A percentile compares a stretch with the other conserved stretches of the same genome.
Conservation (phyloP, 306 rosid species). For the Inga laurina region DNA sequence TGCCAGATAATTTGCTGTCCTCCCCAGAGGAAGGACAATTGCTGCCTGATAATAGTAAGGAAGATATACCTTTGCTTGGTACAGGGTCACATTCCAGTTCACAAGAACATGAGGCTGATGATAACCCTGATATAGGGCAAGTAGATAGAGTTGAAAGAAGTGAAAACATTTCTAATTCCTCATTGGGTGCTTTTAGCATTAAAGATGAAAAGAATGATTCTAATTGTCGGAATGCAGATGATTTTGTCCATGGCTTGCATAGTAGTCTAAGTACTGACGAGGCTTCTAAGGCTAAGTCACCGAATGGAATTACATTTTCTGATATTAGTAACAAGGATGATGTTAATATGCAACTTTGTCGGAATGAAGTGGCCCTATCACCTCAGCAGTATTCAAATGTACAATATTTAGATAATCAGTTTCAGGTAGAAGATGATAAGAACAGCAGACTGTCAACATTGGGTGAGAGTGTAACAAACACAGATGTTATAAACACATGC, state of each 20-base stretch:
- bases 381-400: slow-evolving; percentile 36
- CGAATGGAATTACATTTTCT: slow-evolving; percentile 34
- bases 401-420: slow-evolving; percentile 41
- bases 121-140: slow-evolving; percentile 37
- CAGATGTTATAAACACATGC: slow-evolving; percentile 33
- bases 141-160: slow-evolving; percentile 37
- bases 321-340: slow-evolving; percentile 41
- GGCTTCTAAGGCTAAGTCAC: slow-evolving; percentile 34
- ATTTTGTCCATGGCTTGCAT: slow-evolving; percentile 38
- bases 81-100: slow-evolving; percentile 37
- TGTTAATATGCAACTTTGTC: slow-evolving; percentile 41
- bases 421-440: slow-evolving; percentile 34
- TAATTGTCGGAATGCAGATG: slow-evolving; percentile 39
- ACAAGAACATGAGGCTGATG: slow-evolving; percentile 40
- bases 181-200: slow-evolving; percentile 34
- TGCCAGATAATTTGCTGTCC: slow-evolving; percentile 27
- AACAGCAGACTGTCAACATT: slow-evolving; percentile 40
- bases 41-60: slow-evolving; percentile 39
- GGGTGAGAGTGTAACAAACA: slow-evolving; percentile 32
- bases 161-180: slow-evolving; percentile 41
- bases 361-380: slow-evolving; percentile 37
- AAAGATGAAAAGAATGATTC: slow-evolving; percentile 39
- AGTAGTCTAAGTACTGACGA: slow-evolving; percentile 28
- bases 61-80: slow-evolving; percentile 30
- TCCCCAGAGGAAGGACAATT: slow-evolving; percentile 29